Evolutionary conservation across 2,329 filamentous ascomycete genomes (phyloP).

Genomic region (Coniella vitis): DNA sequence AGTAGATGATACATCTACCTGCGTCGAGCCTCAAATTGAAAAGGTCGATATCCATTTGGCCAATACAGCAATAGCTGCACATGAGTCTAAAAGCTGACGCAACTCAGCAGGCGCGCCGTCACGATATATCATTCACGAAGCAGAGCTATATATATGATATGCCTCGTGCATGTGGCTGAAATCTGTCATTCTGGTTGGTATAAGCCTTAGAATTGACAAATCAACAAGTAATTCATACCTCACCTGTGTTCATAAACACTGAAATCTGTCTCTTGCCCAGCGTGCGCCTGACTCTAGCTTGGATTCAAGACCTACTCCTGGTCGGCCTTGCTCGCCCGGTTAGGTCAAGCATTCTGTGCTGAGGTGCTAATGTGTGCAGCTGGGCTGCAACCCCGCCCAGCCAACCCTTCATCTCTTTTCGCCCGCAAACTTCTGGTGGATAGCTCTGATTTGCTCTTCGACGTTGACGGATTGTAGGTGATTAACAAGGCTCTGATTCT

Average conservation of each 20-base stretch:
- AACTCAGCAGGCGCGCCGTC: too few species aligned
- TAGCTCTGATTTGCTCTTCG: conserved; percentile 73
- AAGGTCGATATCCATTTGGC: too few species aligned
- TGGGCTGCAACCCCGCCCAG: not conserved
- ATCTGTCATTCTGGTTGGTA: conserved; percentile 16
- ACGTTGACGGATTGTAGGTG: conserved; percentile 67
- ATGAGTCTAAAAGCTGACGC: too few species aligned
- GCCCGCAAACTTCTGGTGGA: conserved; percentile 47
- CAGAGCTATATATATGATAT: not conserved
- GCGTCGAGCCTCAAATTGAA: too few species aligned
- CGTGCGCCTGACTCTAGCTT: not conserved
- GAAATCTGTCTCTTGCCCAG: not conserved
- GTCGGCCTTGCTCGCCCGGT: not conserved
- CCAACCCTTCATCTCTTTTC: conserved; percentile 23
- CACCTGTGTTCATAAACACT: conserved; percentile 6
- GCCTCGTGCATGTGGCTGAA: conserved; percentile 2
- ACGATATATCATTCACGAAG: too few species aligned
- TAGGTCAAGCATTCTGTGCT: not conserved
- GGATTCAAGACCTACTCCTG: not conserved
- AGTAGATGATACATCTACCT: too few species aligned
- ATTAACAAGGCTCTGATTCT: conserved; percentile 44
- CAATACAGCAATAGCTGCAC: too few species aligned
- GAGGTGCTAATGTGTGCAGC: not conserved
- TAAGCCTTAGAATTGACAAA: conserved; percentile 14
- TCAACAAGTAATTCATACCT: conserved; percentile 6